Percentiles rank a stretch among this genome's conserved stretches.
Conservation (phyloP, 1,284 basidiomycete species). For the Cutaneotrichosporon curvatum region DNA sequence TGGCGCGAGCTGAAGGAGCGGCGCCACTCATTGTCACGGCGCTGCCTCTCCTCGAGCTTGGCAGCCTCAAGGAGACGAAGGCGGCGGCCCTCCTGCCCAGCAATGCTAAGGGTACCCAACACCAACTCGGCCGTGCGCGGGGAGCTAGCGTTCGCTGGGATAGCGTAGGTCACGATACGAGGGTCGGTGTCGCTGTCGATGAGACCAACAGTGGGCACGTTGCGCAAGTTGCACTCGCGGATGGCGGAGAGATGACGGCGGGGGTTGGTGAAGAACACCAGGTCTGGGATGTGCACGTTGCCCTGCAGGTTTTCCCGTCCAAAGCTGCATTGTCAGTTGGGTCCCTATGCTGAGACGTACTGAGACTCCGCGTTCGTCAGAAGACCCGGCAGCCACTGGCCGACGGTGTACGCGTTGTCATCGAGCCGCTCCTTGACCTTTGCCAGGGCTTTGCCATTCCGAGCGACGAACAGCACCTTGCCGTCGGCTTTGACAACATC, state of each 20-base stretch:
- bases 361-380: slow-evolving; percentile 82
- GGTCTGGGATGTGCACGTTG: slow-evolving; percentile 68
- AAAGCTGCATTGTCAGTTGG: slow-evolving; percentile 47
- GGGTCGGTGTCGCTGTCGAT: slow-evolving; percentile 95
- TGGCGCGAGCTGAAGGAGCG: neutral
- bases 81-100: slow-evolving; percentile 67
- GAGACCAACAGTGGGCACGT: slow-evolving; percentile 81
- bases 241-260: slow-evolving; percentile 73
- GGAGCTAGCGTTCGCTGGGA: slow-evolving; percentile 81
- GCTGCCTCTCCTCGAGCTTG: neutral
- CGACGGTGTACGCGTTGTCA: slow-evolving; percentile 67
- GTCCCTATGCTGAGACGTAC: slow-evolving; percentile 25
- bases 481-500: slow-evolving; percentile 76
- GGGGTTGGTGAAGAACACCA: slow-evolving; percentile 84
- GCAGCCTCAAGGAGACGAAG: slow-evolving; percentile 9
- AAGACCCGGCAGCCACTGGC: slow-evolving; percentile 88
- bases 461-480: slow-evolving; percentile 83
- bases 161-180: slow-evolving; percentile 92
- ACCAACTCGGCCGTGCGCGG: slow-evolving; percentile 83
- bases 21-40: slow-evolving; percentile 3
- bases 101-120: slow-evolving; percentile 81
- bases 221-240: slow-evolving; percentile 72
- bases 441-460: slow-evolving; percentile 65
- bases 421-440: slow-evolving; percentile 76
- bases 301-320: slow-evolving; percentile 55